Percentiles rank a stretch among this genome's conserved stretches.
phyloP scores from a whole-genome alignment of 495 filamentous ascomycete genomes.

The Aspergillus sclerotioniger region DNA sequence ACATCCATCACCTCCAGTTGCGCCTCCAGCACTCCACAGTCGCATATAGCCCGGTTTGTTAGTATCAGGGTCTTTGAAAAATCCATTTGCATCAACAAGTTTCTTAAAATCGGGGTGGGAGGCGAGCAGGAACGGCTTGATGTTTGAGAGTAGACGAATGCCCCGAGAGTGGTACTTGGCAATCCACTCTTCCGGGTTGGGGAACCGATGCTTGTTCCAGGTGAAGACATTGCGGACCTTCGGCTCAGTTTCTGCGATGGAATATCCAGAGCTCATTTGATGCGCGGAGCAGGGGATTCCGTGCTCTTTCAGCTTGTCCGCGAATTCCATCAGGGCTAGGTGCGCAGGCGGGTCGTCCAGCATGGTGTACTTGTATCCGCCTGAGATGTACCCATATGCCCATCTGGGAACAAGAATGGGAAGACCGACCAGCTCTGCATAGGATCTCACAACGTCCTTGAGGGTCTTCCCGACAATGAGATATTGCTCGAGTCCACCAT shows the following conservation, averaged over 20 bases:
- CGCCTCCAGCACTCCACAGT: slow-evolving; percentile 67
- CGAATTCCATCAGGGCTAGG: slow-evolving; percentile 58
- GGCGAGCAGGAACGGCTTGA: slow-evolving; percentile 66
- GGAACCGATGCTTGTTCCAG: slow-evolving; percentile 66
- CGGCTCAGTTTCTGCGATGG: slow-evolving; percentile 60
- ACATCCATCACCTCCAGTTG: slow-evolving; percentile 64
- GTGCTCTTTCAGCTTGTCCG: slow-evolving; percentile 55
- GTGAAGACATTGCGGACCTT: slow-evolving; percentile 71
- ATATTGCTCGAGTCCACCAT: slow-evolving; percentile 69
- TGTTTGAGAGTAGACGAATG: slow-evolving; percentile 64
- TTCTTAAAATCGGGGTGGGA: slow-evolving; percentile 63
- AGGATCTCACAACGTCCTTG: slow-evolving; percentile 60
- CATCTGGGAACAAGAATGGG: slow-evolving; percentile 63
- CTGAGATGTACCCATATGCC: slow-evolving; percentile 67
- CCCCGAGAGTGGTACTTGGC: slow-evolving; percentile 58
- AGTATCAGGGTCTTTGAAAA: slow-evolving; percentile 60
- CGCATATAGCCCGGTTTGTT: slow-evolving; percentile 53
- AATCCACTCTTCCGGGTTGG: slow-evolving; percentile 60
- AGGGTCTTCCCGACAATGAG: slow-evolving; percentile 63
- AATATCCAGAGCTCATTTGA: slow-evolving; percentile 71
- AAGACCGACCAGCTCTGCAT: slow-evolving; percentile 64
- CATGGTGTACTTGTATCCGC: slow-evolving; percentile 69
- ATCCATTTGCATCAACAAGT: slow-evolving; percentile 50
- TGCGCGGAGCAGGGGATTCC: slow-evolving; percentile 70
- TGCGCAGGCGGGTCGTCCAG: slow-evolving; percentile 58